Evolutionary conservation across 2,329 filamentous ascomycete genomes (phyloP).

Genomic region (Aspergillus calidoustus): DNA sequence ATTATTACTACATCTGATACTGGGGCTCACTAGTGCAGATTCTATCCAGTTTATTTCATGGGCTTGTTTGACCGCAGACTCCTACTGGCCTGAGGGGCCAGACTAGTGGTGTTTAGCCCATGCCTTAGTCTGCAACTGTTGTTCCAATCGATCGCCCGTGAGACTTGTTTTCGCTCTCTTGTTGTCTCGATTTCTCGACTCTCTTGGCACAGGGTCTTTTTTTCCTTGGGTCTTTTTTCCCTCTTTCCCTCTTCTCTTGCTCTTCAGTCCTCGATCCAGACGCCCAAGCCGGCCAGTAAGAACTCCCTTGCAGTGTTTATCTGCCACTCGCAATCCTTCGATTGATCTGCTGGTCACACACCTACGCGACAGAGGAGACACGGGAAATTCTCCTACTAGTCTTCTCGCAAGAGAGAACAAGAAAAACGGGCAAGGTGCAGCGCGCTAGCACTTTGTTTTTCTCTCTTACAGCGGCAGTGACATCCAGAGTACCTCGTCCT

Average conservation of each 20-base stretch:
- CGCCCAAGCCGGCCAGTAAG: conserved; percentile 20
- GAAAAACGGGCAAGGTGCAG: conserved; percentile 32
- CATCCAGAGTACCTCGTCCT: conserved; percentile 17
- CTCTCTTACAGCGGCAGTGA: conserved; percentile 20
- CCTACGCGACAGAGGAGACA: conserved; percentile 12
- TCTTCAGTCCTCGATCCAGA: conserved; percentile 12
- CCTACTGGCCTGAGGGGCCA: conserved; percentile 17
- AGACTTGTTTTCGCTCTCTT: conserved; percentile 15
- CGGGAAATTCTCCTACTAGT: conserved; percentile 24
- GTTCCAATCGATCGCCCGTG: conserved; percentile 21
- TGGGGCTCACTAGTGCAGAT: conserved; percentile 27
- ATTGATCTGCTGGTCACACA: conserved; percentile 12
- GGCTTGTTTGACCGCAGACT: conserved; percentile 28
- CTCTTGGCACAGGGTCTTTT: conserved; percentile 18
- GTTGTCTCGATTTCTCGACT: conserved; percentile 8
- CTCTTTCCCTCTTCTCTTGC: conserved; percentile 7
- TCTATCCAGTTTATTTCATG: conserved; percentile 25
- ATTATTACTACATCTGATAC: conserved; percentile 30
- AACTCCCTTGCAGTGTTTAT: conserved; percentile 25
- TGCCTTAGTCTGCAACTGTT: conserved; percentile 24
- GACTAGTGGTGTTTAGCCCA: conserved; percentile 22
- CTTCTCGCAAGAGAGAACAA: conserved; percentile 14
- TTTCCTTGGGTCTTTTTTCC: conserved; percentile 16
- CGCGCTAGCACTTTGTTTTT: conserved; percentile 30
- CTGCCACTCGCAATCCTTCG: conserved; percentile 18